A percentile compares a stretch with the other conserved stretches of the same genome.
Evolutionary conservation across 495 filamentous ascomycete genomes (phyloP).

Genomic region (Podospora anserina): DNA sequence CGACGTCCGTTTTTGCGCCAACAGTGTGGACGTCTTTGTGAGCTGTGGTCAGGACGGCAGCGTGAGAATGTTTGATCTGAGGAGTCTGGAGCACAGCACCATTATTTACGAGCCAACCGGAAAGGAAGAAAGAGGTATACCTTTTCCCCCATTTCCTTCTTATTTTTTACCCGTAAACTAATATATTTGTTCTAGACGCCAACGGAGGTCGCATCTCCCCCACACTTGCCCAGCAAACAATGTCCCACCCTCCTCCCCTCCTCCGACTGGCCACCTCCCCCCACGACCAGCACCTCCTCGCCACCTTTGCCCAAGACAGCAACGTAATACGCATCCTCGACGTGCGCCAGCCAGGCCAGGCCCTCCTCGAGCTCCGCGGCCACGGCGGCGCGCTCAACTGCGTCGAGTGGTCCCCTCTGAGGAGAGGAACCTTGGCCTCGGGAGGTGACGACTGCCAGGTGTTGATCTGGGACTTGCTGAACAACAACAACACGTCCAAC

Average conservation of each 20-base stretch:
- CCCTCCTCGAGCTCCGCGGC: constrained; percentile 89
- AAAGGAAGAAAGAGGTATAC: constrained; percentile 77
- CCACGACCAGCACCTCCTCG: constrained; percentile 91
- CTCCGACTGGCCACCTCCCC: constrained; percentile 89
- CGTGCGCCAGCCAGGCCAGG: constrained; percentile 93
- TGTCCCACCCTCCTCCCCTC: constrained; percentile 78
- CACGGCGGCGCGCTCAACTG: constrained; percentile 83
- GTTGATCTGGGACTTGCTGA: constrained; percentile 89
- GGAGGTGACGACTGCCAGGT: constrained; percentile 90
- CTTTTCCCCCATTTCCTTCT: not conserved
- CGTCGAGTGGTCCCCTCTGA: constrained; percentile 89
- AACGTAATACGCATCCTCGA: constrained; percentile 93
- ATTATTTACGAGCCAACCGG: constrained; percentile 98
- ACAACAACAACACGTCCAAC: constrained; percentile 47
- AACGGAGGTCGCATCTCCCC: constrained; percentile 56
- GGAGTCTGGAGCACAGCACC: constrained; percentile 94
- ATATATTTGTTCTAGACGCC: constrained; percentile 33
- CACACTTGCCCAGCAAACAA: constrained; percentile 66
- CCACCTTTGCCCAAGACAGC: constrained; percentile 92
- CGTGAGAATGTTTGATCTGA: constrained; percentile 97
- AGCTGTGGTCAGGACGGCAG: constrained; percentile 97
- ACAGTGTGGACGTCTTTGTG: constrained; percentile 94
- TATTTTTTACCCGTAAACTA: constrained; percentile 14
- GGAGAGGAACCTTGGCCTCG: constrained; percentile 83
- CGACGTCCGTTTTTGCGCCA: constrained; percentile 95